Percentiles rank a stretch among this genome's conserved stretches.
Evolutionary conservation across 2,329 filamentous ascomycete species (phyloP).

Genomic region (Chaetoscypha palmicola): DNA sequence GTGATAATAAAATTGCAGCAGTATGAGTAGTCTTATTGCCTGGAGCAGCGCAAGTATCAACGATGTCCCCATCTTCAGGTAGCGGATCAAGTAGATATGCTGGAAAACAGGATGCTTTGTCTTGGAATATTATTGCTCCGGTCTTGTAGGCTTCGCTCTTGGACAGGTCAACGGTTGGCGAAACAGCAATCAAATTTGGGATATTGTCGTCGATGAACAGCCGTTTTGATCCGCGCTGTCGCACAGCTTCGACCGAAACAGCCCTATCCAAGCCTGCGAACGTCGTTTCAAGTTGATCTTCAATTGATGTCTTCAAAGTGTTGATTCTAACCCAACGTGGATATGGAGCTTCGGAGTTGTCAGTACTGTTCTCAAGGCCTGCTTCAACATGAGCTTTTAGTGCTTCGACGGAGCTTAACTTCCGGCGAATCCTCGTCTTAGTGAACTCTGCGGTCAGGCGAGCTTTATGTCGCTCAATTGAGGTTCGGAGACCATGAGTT

Average conservation of each 20-base stretch:
- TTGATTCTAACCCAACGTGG: conserved; percentile 94
- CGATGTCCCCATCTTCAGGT: conserved; percentile 62
- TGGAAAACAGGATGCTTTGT: conserved; percentile 95
- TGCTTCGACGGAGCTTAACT: conserved; percentile 59
- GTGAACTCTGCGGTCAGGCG: conserved; percentile 77
- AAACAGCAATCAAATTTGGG: conserved; percentile 74
- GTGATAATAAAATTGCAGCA: conserved; percentile 58
- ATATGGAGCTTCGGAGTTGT: conserved; percentile 40
- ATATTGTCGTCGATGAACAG: conserved; percentile 74
- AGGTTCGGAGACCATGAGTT: conserved; percentile 67
- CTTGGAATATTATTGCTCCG: conserved; percentile 82
- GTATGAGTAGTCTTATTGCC: conserved; percentile 97
- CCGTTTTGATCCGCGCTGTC: conserved; percentile 39
- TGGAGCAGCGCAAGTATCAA: conserved; percentile 92
- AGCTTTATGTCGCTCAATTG: conserved; percentile 74
- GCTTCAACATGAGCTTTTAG: conserved; percentile 53
- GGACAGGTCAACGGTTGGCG: conserved; percentile 63
- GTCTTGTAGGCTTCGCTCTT: conserved; percentile 65
- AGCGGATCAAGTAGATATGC: conserved; percentile 74
- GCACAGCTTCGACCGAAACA: conserved; percentile 49
- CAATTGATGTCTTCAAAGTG: conserved; percentile 62
- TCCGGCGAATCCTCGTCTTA: conserved; percentile 66
- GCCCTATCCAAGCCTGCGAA: conserved; percentile 60
- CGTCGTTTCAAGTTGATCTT: conserved; percentile 65
- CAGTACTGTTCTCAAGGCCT: conserved; percentile 38